Percentiles rank a stretch among this genome's conserved stretches.
Evolutionary conservation across 169 alveolate species (phyloP).

Genomic region (Cryptosporidium xiaoi): DNA sequence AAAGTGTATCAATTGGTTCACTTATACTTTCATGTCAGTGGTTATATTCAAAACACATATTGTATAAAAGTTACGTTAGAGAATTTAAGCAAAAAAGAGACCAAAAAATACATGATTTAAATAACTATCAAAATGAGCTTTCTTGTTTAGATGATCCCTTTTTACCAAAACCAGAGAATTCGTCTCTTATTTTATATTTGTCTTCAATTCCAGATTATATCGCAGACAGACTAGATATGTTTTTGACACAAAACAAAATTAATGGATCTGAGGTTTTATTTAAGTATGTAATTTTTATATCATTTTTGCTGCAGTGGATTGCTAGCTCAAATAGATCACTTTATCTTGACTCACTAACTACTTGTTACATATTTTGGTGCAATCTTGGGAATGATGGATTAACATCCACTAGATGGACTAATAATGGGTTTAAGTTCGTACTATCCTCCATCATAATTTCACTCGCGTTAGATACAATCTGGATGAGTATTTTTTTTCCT

Average conservation of each 20-base stretch:
- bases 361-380: slow-evolving; percentile 72
- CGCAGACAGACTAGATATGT: slow-evolving; percentile 38
- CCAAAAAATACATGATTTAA: slow-evolving; percentile 49
- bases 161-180: slow-evolving; percentile 25
- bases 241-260: slow-evolving; percentile 33
- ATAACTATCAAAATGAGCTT: slow-evolving; percentile 49
- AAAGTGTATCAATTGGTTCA: slow-evolving; percentile 7
- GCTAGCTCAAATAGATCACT: slow-evolving; percentile 68
- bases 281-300: slow-evolving; percentile 53
- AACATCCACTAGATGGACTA: slow-evolving; percentile 52
- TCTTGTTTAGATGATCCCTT: slow-evolving; percentile 59
- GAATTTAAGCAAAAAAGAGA: slow-evolving; percentile 68
- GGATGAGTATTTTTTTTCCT: slow-evolving; percentile 71
- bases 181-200: slow-evolving; percentile 10
- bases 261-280: slow-evolving; percentile 36
- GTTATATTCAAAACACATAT: slow-evolving; percentile 53
- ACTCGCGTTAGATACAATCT: slow-evolving; percentile 19
- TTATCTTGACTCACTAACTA: slow-evolving; percentile 43
- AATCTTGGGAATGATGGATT: slow-evolving; percentile 50
- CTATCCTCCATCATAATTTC: slow-evolving; percentile 31
- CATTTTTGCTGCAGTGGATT: slow-evolving; percentile 69
- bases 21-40: slow-evolving; percentile 60
- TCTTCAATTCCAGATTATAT: slow-evolving; percentile 42
- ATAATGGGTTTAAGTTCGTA: slow-evolving; percentile 31
- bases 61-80: slow-evolving; percentile 54